These are phyloP conservation scores for Nicotiana benthamiana DNA, from an alignment of 257 asterid species.

Conservation along the genomic window DNA sequence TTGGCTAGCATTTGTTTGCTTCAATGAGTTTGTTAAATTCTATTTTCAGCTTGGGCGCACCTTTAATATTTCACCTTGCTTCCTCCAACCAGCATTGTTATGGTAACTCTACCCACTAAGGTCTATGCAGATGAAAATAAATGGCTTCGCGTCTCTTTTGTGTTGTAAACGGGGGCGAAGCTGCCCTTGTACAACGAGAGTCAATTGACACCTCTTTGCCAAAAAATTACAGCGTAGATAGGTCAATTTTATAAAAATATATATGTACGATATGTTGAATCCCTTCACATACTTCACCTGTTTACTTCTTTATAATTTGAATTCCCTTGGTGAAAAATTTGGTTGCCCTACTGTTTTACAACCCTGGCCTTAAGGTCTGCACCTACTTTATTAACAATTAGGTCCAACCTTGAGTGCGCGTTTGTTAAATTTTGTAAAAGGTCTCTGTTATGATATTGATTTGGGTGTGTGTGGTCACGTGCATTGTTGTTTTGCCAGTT, in stretches of 20 bases:
- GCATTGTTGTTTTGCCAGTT: neutral
- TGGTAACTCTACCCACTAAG: neutral
- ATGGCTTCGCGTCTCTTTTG: too few species aligned
- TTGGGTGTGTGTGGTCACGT: neutral
- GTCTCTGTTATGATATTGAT: neutral
- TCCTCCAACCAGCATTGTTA: neutral
- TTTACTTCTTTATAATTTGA: too few species aligned
- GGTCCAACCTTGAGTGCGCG: neutral
- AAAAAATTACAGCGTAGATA: too few species aligned
- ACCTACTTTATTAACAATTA: neutral
- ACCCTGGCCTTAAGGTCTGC: neutral
- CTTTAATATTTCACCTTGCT: neutral
- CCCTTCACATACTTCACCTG: too few species aligned
- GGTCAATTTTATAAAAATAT: too few species aligned
- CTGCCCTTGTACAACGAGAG: too few species aligned
- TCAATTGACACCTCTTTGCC: too few species aligned
- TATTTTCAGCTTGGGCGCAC: neutral
- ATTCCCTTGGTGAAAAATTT: too few species aligned
- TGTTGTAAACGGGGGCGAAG: too few species aligned
- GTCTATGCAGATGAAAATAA: neutral
- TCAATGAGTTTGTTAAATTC: neutral
- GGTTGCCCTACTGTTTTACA: too few species aligned
- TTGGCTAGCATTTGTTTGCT: neutral
- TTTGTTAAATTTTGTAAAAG: neutral
- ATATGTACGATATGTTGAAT: too few species aligned